Conservation (phyloP, 331 rosid genomes). For the Malus hybrid region DNA sequence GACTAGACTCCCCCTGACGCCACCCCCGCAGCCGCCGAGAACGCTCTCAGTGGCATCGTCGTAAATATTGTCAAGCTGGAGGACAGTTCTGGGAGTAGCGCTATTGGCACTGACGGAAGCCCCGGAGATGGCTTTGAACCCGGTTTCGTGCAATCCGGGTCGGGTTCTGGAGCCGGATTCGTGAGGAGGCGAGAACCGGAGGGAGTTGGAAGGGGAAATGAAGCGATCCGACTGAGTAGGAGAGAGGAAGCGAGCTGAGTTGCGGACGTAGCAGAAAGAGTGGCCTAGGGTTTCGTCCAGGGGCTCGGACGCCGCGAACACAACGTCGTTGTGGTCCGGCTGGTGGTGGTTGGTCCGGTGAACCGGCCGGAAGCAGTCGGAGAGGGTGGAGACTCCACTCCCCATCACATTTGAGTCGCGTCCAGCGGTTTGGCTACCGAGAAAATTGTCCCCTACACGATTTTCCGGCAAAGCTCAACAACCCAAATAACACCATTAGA, state of each 20-base stretch:
- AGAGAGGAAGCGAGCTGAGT: conserved; percentile 69
- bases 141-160: conserved; percentile 59
- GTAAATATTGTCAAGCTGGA: conserved; percentile 45
- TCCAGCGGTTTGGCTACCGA: conserved; percentile 30
- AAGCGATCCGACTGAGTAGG: conserved; percentile 87
- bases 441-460: conserved; percentile 18
- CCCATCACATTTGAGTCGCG: conserved; percentile 91
- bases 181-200: conserved; percentile 79
- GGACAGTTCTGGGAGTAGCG: conserved; percentile 70
- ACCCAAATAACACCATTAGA: conserved; percentile 6
- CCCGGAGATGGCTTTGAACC: conserved; percentile 78
- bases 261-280: conserved; percentile 83
- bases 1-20: conserved; percentile 36
- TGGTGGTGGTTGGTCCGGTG: conserved; percentile 29
- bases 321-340: conserved; percentile 33
- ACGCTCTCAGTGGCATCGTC: conserved; percentile 49
- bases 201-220: conserved; percentile 70
- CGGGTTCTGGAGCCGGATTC: conserved; percentile 35
- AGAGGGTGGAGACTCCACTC: conserved; percentile 59
- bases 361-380: conserved; percentile 57
- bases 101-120: conserved; percentile 94
- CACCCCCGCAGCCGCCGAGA: conserved; percentile 23
- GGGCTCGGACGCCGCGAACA: conserved; percentile 54
- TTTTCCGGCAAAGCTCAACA: conserved; percentile 43
- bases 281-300: conserved; percentile 98